A percentile compares a stretch with the other conserved stretches of the same genome.
Evolutionary conservation across 2,329 filamentous ascomycete species (phyloP).

Genomic region (Teratosphaeria viscida): DNA sequence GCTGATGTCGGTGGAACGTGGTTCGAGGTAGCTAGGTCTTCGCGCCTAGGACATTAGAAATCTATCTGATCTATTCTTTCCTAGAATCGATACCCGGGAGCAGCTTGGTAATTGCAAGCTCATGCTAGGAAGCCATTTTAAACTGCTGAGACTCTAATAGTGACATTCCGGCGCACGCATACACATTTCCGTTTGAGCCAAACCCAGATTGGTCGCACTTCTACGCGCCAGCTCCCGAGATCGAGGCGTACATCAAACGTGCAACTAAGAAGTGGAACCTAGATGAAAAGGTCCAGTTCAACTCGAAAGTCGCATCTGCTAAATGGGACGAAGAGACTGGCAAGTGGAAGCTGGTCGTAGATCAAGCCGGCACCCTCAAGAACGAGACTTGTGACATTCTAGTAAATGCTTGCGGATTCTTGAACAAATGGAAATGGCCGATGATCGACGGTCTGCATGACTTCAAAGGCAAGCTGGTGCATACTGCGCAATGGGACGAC

Average conservation of each 20-base stretch:
- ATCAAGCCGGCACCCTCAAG: conserved; percentile 11
- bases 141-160: conserved; percentile 8
- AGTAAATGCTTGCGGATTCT: conserved; percentile 39
- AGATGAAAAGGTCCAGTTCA: conserved; percentile 28
- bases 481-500: conserved; percentile 47
- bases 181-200: conserved; percentile 26
- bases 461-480: conserved; percentile 46
- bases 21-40: conserved; percentile 8
- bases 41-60: neutral
- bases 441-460: conserved; percentile 39
- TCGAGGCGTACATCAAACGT: conserved; percentile 32
- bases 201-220: conserved; percentile 21
- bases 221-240: conserved; percentile 31
- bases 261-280: conserved; percentile 30
- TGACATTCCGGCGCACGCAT: conserved; percentile 33
- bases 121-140: neutral
- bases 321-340: conserved; percentile 28
- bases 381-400: conserved; percentile 37
- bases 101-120: neutral
- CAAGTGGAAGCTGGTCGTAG: conserved; percentile 28
- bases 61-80: conserved; percentile 8
- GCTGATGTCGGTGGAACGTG: conserved; percentile 31
- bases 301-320: conserved; percentile 28
- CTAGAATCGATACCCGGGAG: conserved; percentile 26
- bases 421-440: conserved; percentile 45